Conservation (phyloP, 2,329 filamentous ascomycete species). For the Fusarium sarcochroum region DNA sequence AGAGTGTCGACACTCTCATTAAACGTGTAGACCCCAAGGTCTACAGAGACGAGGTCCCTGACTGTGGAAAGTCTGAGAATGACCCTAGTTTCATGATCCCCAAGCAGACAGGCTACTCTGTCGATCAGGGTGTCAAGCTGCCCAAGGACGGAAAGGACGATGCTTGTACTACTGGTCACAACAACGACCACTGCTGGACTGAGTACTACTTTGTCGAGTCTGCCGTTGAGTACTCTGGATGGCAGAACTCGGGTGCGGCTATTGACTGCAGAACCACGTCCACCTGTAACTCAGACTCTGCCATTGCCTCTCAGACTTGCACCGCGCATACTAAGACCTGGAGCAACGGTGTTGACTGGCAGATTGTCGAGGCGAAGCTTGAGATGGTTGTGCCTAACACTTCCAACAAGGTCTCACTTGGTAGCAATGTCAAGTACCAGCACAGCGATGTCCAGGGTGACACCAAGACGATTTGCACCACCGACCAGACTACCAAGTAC, state of each 20-base stretch:
- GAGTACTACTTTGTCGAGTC: slow-evolving; percentile 27
- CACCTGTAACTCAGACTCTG: slow-evolving; percentile 10
- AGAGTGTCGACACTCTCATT: slow-evolving; percentile 11
- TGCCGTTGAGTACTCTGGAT: slow-evolving; percentile 16
- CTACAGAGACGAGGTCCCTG: slow-evolving; percentile 15
- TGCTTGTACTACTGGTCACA: slow-evolving; percentile 23
- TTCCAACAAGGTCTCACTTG: background rate
- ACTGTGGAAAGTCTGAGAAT: background rate
- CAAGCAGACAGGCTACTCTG: slow-evolving; percentile 17
- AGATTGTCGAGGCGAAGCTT: slow-evolving; percentile 10
- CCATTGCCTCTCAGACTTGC: slow-evolving; percentile 4
- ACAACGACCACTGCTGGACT: slow-evolving; percentile 21
- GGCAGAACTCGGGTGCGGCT: slow-evolving; percentile 22
- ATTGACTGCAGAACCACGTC: slow-evolving; percentile 23
- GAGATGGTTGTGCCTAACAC: slow-evolving; percentile 8
- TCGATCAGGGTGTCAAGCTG: slow-evolving; percentile 25
- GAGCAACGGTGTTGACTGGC: slow-evolving; percentile 18
- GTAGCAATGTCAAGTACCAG: slow-evolving; percentile 14
- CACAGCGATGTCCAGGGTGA: background rate
- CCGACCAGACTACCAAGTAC: slow-evolving; percentile 16
- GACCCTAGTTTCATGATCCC: slow-evolving; percentile 29
- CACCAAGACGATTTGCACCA: slow-evolving; percentile 10
- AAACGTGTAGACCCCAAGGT: slow-evolving; percentile 17
- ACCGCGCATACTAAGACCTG: slow-evolving; percentile 1
- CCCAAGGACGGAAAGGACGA: slow-evolving; percentile 16